A percentile compares a stretch with the other conserved stretches of the same genome.
Evolutionary conservation across 2,329 filamentous ascomycete genomes (phyloP).

Genomic region (Talaromyces sp.): DNA sequence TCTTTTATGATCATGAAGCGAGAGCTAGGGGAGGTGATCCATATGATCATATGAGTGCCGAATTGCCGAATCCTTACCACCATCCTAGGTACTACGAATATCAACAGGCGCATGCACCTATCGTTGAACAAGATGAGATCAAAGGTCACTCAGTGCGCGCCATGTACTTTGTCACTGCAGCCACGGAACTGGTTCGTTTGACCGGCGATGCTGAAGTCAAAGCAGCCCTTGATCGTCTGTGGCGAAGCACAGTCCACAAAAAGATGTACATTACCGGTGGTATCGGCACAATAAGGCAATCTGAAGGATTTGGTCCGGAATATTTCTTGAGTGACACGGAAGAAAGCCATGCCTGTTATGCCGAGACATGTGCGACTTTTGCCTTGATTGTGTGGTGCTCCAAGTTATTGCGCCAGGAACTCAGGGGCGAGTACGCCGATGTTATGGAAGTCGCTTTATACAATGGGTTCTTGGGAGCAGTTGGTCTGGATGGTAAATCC

Average conservation of each 20-base stretch:
- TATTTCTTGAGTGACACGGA: conserved; percentile 60
- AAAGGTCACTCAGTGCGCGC: conserved; percentile 62
- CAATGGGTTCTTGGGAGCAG: conserved; percentile 59
- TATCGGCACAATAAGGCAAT: conserved; percentile 58
- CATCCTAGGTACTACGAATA: conserved; percentile 49
- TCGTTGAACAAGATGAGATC: conserved; percentile 54
- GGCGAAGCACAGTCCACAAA: conserved; percentile 60
- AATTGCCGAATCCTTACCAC: conserved; percentile 37
- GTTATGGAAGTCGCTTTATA: conserved; percentile 62
- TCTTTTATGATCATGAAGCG: conserved; percentile 57
- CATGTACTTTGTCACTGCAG: conserved; percentile 60
- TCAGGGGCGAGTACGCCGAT: conserved; percentile 55
- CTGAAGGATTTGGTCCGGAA: conserved; percentile 60
- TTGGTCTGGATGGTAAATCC: conserved; percentile 55
- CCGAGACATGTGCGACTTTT: conserved; percentile 59
- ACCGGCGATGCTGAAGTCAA: conserved; percentile 33
- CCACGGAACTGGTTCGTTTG: conserved; percentile 55
- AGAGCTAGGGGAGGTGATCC: conserved; percentile 43
- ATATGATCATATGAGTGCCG: conserved; percentile 51
- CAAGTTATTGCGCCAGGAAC: conserved; percentile 30
- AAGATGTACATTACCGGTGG: conserved; percentile 65
- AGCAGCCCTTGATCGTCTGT: conserved; percentile 50
- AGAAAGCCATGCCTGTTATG: conserved; percentile 63
- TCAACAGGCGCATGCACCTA: conserved; percentile 57
- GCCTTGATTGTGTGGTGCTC: conserved; percentile 19